phyloP scores from a whole-genome alignment of 1,139 yeast genomes.

The Sugiyamaella sp. region DNA sequence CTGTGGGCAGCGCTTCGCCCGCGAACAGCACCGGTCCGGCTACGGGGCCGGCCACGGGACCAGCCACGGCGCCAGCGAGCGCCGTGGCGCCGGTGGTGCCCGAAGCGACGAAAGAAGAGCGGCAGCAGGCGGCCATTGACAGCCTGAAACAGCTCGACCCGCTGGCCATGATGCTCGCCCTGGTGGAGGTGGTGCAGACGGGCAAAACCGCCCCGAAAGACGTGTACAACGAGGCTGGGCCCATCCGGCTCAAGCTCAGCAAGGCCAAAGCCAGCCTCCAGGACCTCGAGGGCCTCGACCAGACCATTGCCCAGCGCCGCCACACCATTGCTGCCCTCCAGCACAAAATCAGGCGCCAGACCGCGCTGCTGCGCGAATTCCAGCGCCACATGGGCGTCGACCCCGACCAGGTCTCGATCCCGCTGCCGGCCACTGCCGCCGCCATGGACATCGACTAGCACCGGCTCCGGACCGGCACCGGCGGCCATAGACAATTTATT shows the following conservation, averaged over 20 bases:
- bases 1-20: too few species aligned
- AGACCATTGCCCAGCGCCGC: constrained; percentile 28
- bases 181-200: constrained; percentile 30
- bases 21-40: too few species aligned
- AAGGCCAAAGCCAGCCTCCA: constrained; percentile 28
- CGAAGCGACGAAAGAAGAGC: constrained; percentile 2
- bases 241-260: constrained; percentile 33
- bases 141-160: constrained; percentile 31
- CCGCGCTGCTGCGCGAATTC: constrained; percentile 9
- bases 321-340: constrained; percentile 11
- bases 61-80: too few species aligned
- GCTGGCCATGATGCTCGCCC: constrained; percentile 32
- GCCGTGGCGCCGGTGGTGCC: too few species aligned
- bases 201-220: constrained; percentile 34
- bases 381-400: constrained; percentile 15
- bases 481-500: neutral
- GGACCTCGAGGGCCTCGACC: constrained; percentile 30
- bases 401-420: neutral
- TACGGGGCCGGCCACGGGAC: too few species aligned
- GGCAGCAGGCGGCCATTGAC: constrained; percentile 22
- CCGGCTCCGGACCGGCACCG: too few species aligned
- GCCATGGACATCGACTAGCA: constrained; percentile 8
- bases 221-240: constrained; percentile 36
- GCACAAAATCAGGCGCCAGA: constrained; percentile 19
- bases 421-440: too few species aligned